Percentiles rank a stretch among this genome's conserved stretches.
Evolutionary conservation across 2,329 filamentous ascomycete genomes (phyloP).

Genomic region (Aspergillus glaucus): DNA sequence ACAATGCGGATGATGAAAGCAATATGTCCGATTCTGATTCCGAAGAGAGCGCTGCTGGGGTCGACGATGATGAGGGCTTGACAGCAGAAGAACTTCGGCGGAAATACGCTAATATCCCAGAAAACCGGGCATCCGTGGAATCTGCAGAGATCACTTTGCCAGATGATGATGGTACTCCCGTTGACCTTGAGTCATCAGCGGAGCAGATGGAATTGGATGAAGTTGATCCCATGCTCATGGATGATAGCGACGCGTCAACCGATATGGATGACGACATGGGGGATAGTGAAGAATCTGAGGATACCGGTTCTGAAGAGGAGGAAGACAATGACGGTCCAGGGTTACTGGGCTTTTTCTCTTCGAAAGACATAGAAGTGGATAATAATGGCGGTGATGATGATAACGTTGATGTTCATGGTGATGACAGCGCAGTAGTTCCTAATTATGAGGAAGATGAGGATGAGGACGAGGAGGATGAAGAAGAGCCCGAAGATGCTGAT

Average conservation of each 20-base stretch:
- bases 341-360: slow-evolving; percentile 44
- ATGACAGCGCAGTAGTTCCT: slow-evolving; percentile 18
- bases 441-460: slow-evolving; percentile 20
- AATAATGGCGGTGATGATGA: slow-evolving; percentile 12
- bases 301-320: slow-evolving; percentile 43
- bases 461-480: slow-evolving; percentile 21
- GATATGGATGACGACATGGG: slow-evolving; percentile 46
- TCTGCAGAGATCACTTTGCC: slow-evolving; percentile 16
- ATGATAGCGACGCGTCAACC: slow-evolving; percentile 42
- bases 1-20: slow-evolving; percentile 50
- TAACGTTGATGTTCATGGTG: slow-evolving; percentile 22
- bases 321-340: slow-evolving; percentile 35
- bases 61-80: slow-evolving; percentile 40
- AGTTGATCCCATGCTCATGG: slow-evolving; percentile 39
- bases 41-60: slow-evolving; percentile 35
- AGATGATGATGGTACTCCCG: slow-evolving; percentile 12
- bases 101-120: slow-evolving; percentile 42
- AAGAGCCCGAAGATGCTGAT: slow-evolving; percentile 24
- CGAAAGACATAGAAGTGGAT: slow-evolving; percentile 28
- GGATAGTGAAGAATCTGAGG: slow-evolving; percentile 45
- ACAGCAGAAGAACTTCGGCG: slow-evolving; percentile 42
- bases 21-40: slow-evolving; percentile 44
- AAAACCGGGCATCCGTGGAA: slow-evolving; percentile 19
- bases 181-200: slow-evolving; percentile 15
- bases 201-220: slow-evolving; percentile 33